These are phyloP conservation scores for Piper betle DNA, from an alignment of 164 flowering plant genomes.

Conservation along the genomic window DNA sequence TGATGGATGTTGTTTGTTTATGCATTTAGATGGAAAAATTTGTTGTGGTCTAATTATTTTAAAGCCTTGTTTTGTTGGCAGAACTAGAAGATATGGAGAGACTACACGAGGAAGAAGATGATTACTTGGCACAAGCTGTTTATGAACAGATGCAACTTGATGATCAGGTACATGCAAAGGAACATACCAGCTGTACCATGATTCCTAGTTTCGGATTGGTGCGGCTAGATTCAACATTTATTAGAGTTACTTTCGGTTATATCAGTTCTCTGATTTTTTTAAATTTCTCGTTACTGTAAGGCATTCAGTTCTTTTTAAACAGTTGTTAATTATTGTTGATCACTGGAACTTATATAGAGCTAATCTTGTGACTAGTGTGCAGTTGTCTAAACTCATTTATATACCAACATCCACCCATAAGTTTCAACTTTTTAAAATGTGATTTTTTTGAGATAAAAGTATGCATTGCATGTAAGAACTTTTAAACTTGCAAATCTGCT, in stretches of 20 bases:
- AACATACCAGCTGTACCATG: not conserved
- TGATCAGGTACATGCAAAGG: constrained; percentile 33
- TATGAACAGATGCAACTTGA: constrained; percentile 60
- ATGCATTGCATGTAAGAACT: too few species aligned
- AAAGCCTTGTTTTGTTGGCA: constrained; percentile 10
- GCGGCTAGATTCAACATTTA: not conserved
- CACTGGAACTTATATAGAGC: too few species aligned
- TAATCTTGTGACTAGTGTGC: too few species aligned
- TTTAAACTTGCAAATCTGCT: too few species aligned
- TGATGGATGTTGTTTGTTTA: not conserved
- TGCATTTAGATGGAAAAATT: not conserved
- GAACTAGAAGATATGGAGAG: constrained; percentile 25
- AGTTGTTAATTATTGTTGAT: too few species aligned
- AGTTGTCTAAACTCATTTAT: too few species aligned
- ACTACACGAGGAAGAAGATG: constrained; percentile 71
- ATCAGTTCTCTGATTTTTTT: too few species aligned
- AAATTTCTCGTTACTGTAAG: too few species aligned
- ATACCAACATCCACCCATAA: too few species aligned
- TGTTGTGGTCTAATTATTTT: not conserved
- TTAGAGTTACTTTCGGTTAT: not conserved
- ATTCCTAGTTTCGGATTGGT: not conserved
- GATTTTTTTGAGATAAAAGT: too few species aligned
- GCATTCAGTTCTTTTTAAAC: not conserved
- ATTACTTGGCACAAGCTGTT: constrained; percentile 57
- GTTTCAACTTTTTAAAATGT: too few species aligned